Evolutionary conservation across 2,329 filamentous ascomycete genomes (phyloP).

Genomic region (Aspergillus sp.): DNA sequence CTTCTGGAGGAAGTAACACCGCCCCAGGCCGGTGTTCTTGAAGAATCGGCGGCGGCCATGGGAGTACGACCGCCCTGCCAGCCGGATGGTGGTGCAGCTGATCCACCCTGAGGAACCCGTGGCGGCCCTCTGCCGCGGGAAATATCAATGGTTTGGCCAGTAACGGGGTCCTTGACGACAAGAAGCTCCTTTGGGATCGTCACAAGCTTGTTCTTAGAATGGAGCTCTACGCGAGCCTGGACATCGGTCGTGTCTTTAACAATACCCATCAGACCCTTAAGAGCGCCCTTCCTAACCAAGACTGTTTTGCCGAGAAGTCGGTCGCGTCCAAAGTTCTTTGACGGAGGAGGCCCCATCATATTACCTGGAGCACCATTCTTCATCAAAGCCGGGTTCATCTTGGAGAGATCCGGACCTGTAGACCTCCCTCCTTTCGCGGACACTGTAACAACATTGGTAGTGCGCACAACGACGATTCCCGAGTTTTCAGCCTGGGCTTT

Average conservation of each 20-base stretch:
- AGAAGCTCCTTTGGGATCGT: conserved; percentile 78
- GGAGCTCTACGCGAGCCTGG: conserved; percentile 84
- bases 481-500: conserved; percentile 82
- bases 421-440: conserved; percentile 91
- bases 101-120: conserved; percentile 50
- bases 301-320: conserved; percentile 88
- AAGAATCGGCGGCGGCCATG: conserved; percentile 58
- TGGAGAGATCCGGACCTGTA: conserved; percentile 72
- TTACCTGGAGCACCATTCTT: conserved; percentile 58
- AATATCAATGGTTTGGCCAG: conserved; percentile 75
- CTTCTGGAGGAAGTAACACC: conserved; percentile 55
- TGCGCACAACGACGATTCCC: conserved; percentile 83
- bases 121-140: conserved; percentile 49
- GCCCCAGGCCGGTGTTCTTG: conserved; percentile 77
- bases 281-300: conserved; percentile 78
- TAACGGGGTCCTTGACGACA: conserved; percentile 77
- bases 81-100: conserved; percentile 48
- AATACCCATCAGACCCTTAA: conserved; percentile 91
- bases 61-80: conserved; percentile 72
- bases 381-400: conserved; percentile 90
- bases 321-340: conserved; percentile 71
- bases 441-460: conserved; percentile 81
- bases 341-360: conserved; percentile 61
- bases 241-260: conserved; percentile 91
- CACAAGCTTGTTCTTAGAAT: conserved; percentile 90